Conservation (phyloP, 2,329 filamentous ascomycete genomes). For the Ascocoryne sarcoides region DNA sequence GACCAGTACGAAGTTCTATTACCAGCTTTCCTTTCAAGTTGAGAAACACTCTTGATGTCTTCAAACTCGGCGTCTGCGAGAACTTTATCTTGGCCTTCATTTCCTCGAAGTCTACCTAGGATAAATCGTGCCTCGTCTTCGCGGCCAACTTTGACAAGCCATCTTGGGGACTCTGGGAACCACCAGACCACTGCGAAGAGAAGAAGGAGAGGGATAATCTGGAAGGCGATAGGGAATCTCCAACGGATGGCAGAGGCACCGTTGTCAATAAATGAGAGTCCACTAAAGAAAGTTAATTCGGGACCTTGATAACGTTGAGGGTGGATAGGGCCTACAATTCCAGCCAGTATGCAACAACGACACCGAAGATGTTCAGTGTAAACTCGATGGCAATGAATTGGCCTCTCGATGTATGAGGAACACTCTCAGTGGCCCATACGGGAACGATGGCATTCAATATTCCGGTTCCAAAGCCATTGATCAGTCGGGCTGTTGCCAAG, state of each 20-base stretch:
- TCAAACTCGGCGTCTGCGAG: slow-evolving; percentile 55
- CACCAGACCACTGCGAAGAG: slow-evolving; percentile 30
- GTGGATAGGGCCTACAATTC: slow-evolving; percentile 25
- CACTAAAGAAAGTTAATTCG: slow-evolving; percentile 28
- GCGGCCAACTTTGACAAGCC: slow-evolving; percentile 30
- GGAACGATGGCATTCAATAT: slow-evolving; percentile 34
- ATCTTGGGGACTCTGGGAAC: slow-evolving; percentile 32
- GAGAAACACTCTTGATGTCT: slow-evolving; percentile 57
- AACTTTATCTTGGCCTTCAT: slow-evolving; percentile 43
- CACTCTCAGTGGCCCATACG: slow-evolving; percentile 36
- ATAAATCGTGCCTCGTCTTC: slow-evolving; percentile 33
- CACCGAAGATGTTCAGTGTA: slow-evolving; percentile 63
- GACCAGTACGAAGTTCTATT: slow-evolving; percentile 47
- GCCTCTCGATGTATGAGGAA: slow-evolving; percentile 58
- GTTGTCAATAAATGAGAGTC: slow-evolving; percentile 50
- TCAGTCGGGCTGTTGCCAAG: slow-evolving; percentile 32
- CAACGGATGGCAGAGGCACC: slow-evolving; percentile 46
- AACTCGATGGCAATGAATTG: slow-evolving; percentile 65
- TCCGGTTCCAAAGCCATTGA: slow-evolving; percentile 33
- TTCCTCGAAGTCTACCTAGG: slow-evolving; percentile 45
- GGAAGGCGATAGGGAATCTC: slow-evolving; percentile 32
- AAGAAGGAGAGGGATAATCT: slow-evolving; percentile 27
- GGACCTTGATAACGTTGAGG: too few relatives aligned
- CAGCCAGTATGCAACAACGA: slow-evolving; percentile 55
- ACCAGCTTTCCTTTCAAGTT: slow-evolving; percentile 48